Evolutionary conservation across 2,329 filamentous ascomycete species (phyloP), one percentile per base, ranked within the genome.

Genomic region (Talaromyces funiculosus): DNA sequence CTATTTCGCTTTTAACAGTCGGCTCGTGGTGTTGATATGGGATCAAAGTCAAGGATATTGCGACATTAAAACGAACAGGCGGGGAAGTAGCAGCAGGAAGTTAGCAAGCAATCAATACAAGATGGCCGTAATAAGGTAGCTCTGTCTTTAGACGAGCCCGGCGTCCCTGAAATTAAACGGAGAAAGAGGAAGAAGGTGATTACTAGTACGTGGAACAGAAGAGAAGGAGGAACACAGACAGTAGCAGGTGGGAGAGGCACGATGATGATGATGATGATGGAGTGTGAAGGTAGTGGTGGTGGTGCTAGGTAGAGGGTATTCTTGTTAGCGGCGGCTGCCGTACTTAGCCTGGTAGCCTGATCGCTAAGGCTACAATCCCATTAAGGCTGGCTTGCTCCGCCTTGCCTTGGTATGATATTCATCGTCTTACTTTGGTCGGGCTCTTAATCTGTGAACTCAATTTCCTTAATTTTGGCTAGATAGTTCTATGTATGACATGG

Each of bases 251-350:
- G 43, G 31, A 49, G 16, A 18, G 20, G 22, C 24, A 16, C 22
- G 33, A 29, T 35, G 57, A 16, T 38, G 57, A 53, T 42, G 58
- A 55, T 37, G 67, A 64, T 68, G 61, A 63, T 64, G 64, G 60
- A 62, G 60, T 62, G 40, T 26, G 22, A 40, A 29, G 22, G 24
- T 55, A 37, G 35, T 37, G 51, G 37, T 43, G 53, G 51, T 42
- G 53, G 24, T 40, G 51, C 31, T 40, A 38, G 55, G 16, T 22
- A 22, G 53, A 24, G 24, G 18, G 33, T 61, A 37, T 47, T 63
- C 55, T 45, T 57, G 53, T 57, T 53, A 54, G 56, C 56, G 38
- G 37, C 54, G 8, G 31, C 31, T 33, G 31, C 31, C 33, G 20
- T 31, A 14, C 3, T 47, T 47, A 35, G 55, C 4, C 29, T 26